These are phyloP conservation scores for Lycium barbarum DNA, from an alignment of 257 asterid species.

Conservation along the genomic window DNA sequence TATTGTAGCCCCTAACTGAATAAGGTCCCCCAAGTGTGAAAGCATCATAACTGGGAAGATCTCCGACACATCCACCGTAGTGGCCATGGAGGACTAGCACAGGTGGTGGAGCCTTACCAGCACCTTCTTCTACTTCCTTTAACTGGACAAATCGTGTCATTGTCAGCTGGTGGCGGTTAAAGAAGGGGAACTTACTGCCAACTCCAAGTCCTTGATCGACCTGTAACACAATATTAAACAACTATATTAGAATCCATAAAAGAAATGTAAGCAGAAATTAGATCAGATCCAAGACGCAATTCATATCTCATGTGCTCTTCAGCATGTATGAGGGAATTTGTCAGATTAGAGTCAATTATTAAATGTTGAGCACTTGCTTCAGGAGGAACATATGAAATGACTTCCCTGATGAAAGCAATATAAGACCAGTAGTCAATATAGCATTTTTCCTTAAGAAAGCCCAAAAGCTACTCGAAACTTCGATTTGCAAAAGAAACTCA, in stretches of 20 bases:
- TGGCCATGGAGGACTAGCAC: conserved; percentile 93
- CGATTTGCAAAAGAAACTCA: neutral
- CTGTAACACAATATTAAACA: conserved; percentile 48
- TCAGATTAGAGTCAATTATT: neutral
- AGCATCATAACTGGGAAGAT: conserved; percentile 97
- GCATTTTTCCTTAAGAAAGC: neutral
- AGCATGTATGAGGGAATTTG: neutral
- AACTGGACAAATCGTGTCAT: conserved; percentile 74
- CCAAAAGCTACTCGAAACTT: conserved; percentile 13
- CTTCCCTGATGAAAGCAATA: neutral
- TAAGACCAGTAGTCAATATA: neutral
- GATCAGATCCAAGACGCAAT: neutral
- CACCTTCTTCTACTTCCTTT: conserved; percentile 93
- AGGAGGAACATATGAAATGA: neutral
- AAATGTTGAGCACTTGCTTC: neutral
- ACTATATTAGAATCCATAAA: neutral
- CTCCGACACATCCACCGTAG: conserved; percentile 98
- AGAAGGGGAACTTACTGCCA: conserved; percentile 84
- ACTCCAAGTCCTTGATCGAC: conserved; percentile 95
- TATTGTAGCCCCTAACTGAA: conserved; percentile 92
- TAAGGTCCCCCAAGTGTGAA: conserved; percentile 98
- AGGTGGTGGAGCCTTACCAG: conserved; percentile 90
- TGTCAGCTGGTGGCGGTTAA: conserved; percentile 93
- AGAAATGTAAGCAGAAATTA: conserved; percentile 7
- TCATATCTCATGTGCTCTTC: neutral